Conservation (phyloP, 352 stramenopile species). For the Plasmopara muralis region DNA sequence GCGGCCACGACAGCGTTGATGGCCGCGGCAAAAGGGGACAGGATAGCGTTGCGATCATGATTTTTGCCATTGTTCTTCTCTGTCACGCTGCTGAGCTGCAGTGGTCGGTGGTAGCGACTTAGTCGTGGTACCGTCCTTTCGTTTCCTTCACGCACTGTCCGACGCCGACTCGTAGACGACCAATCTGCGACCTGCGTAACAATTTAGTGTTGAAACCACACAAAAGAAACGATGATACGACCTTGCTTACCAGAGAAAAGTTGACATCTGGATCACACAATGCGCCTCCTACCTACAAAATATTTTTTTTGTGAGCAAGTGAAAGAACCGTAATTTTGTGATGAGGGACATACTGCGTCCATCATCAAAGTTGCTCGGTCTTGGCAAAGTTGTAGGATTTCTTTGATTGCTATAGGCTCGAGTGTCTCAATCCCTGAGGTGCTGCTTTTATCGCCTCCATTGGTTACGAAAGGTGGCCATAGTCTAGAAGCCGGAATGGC, state of each 20-base stretch:
- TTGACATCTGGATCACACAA: slow-evolving; percentile 58
- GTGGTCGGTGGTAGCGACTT: slow-evolving; percentile 16
- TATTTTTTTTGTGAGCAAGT: slow-evolving; percentile 5
- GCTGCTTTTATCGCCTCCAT: slow-evolving; percentile 42
- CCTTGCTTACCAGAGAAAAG: slow-evolving; percentile 42
- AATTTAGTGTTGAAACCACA: not conserved
- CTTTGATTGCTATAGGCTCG: slow-evolving; percentile 48
- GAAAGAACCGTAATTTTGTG: not conserved
- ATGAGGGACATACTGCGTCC: slow-evolving; percentile 41
- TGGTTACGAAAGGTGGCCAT: slow-evolving; percentile 50
- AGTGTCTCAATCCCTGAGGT: slow-evolving; percentile 68
- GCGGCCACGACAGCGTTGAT: slow-evolving; percentile 2
- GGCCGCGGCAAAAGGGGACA: slow-evolving; percentile 8
- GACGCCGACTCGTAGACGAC: slow-evolving; percentile 14
- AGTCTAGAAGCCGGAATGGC: slow-evolving; percentile 47
- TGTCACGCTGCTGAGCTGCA: slow-evolving; percentile 10
- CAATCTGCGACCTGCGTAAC: slow-evolving; percentile 16
- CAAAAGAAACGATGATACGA: not conserved
- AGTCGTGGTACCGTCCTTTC: slow-evolving; percentile 8
- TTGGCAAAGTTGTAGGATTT: slow-evolving; percentile 68
- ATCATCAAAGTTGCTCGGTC: slow-evolving; percentile 64
- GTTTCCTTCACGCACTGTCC: slow-evolving; percentile 17
- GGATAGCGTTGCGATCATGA: slow-evolving; percentile 26
- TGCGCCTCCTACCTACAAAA: slow-evolving; percentile 53
- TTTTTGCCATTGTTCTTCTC: slow-evolving; percentile 23